Base-by-base conservation (phyloP, 1,139 yeast genomes). In the Scheffersomyces segobiensis region DNA sequence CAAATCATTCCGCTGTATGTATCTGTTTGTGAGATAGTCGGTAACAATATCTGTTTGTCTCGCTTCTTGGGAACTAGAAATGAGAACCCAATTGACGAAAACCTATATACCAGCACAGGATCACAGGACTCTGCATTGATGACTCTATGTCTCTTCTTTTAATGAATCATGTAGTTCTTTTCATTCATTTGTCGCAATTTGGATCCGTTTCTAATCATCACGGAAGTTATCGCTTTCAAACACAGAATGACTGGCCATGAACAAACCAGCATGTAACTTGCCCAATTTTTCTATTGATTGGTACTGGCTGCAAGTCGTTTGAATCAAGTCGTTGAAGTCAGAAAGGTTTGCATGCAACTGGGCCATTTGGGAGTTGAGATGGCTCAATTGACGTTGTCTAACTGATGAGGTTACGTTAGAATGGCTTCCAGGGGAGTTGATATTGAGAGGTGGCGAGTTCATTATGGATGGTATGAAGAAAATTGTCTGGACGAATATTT, bases 191-290 rank as follows among this genome's bases (percentile, higher is more conserved):
- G 42, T 32, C 17, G 12, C 42, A 32, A 7, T 32, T 10, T 14
- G 12, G 8, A 32, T 32, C 42, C 32, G 17, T 17, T 39, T 50
- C 50, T 55, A 57, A 42, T 59, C 59, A 8, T 55, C 62, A 19
- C 56, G 56, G 55, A 64, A 65, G 52, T 65, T 64, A 49, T 84
- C 87, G 59, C 80, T 80, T 59, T 84, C 89, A 68, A 85, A 85
- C n/a, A 85, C 87, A 51, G 80, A 78, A 64, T 85, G 87, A 64
- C 87, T 81, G 4, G 89, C 88, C 88, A 86, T 85, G 65, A 87
- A 84, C 62, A 87, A 72, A 22, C 87, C 78, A 1, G 89, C 89
- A 62, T 87, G 91, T 62, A 85, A 75, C 55, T 85, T 79, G 3
- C 91, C 91, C 52, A 87, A 72, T 60, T 78, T 77, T 65, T 86